Evolutionary conservation across 1,139 yeast species (phyloP), one percentile per base, ranked within the genome.

Genomic region (Yamadazyma friedrichii): DNA sequence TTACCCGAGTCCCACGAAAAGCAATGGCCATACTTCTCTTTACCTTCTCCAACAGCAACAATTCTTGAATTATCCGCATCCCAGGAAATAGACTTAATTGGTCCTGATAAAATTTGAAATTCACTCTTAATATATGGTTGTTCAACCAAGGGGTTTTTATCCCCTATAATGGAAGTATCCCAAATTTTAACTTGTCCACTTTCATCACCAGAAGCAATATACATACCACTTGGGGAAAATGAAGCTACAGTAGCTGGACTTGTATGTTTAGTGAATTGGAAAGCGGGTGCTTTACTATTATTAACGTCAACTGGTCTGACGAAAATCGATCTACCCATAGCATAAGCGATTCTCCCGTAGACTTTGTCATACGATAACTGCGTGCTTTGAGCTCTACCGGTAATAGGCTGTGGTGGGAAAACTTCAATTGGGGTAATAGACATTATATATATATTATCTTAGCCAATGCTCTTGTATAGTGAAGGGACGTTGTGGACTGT

Each of bases 41-140:
- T 84, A 37, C 98, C 98, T 53, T 87, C 85, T 40, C 99, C 99
- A 9, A 91, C 98, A 1, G 96, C 96, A 58, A 94, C 87, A 42
- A 94, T 67, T 49, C 98, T 75, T 43, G 82, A 70, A 38, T 83
- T 80, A 55, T 94, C 98, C 15, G 85, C 84, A 59, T 94, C 98
- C 98, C 98, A 94, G 1, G 91, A 83, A 48, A 93, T 70, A 47
- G 88, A 88, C 50, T 78, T 84, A 55, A 94, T 82, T 11, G 88
- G 80, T 2, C 97, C 97, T 31, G 87, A 78, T 47, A 93, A 77
- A 27, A 89, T 81, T 51, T 79, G 88, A 59, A 82, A 88, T 53
- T 91, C 96, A 43, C 91, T 84, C 63, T 91, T 91, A 39, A 88
- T 66, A 15, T 35, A 28, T 2, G 53, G 52, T 24, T 36, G 47